Evolutionary conservation across 1,284 basidiomycete species (phyloP), one percentile per base, ranked within the genome.

Genomic region (Mycena sp.): DNA sequence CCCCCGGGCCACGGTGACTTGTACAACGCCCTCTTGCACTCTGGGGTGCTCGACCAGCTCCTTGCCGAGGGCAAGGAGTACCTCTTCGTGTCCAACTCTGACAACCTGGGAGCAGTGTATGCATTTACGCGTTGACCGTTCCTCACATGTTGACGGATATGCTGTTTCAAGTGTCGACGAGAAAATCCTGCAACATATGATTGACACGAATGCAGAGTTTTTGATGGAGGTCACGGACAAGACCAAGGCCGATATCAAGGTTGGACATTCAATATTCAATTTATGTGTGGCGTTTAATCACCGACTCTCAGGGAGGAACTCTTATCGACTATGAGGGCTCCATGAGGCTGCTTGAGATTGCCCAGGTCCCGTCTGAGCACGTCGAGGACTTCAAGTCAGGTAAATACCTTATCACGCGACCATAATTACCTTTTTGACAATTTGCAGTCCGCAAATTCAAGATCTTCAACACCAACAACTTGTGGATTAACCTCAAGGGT

Each of bases 201-300:
- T 96, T 71, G 92, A 96, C 78, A 88, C 89, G 14, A 87, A 93
- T 77, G 90, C 95, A 63, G 96, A 97, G 84, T 98, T 97, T 87
- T 82, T 98, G 81, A 98, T 98, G 96, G 97, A 99, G 85, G 96
- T 99, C 75, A 99, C 98, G 6, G 97, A 99, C 89, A 99, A 99
- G 92, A 99, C 98, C 81, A 99, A 99, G 89, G 98, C 98, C 72
- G 97, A 99, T 83, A 93, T 99, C 86, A 99, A 99, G 88, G 87
- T 83, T 3, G 73, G 30, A 72, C 72, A 37, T 41, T 37, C 54
- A 62, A 39, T 69, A 20, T 61, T 41, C 34, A 56, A 14, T 22
- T n/a, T 34, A 34, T 30, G 7, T 13, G 5, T 55, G 10, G 44
- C 25, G 22, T 52, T 54, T 14, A 69, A 70, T 63, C 56, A 68